A percentile compares a stretch with the other conserved stretches of the same genome.
Evolutionary conservation across 768 basidiomycete genomes (phyloP).

Genomic region (Panaeolus papilionaceus): DNA sequence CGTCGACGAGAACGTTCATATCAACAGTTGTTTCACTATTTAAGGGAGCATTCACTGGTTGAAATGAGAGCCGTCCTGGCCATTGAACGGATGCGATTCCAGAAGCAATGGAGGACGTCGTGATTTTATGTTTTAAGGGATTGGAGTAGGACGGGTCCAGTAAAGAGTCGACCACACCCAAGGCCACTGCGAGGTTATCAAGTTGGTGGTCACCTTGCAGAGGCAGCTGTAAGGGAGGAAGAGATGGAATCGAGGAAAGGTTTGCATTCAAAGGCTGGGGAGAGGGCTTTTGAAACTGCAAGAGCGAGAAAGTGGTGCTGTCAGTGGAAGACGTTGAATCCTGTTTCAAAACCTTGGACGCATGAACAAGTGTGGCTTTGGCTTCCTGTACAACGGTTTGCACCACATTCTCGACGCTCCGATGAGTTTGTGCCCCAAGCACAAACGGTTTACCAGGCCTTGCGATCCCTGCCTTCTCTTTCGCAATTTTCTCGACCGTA

Average conservation of each 20-base stretch:
- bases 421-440: conserved; percentile 65
- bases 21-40: conserved; percentile 4
- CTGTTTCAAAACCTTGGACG: conserved; percentile 41
- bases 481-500: conserved; percentile 75
- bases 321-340: conserved; percentile 43
- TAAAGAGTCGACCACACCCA: conserved; percentile 65
- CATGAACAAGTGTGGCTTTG: conserved; percentile 45
- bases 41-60: conserved; percentile 37
- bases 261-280: conserved; percentile 47
- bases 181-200: conserved; percentile 78
- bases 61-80: conserved; percentile 87
- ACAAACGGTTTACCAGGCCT: conserved; percentile 67
- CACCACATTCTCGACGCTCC: conserved; percentile 51
- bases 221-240: conserved; percentile 59
- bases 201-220: conserved; percentile 86
- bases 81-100: conserved; percentile 73
- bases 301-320: conserved; percentile 35
- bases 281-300: conserved; percentile 31
- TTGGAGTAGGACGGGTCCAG: conserved; percentile 38
- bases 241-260: conserved; percentile 50
- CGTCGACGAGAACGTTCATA: conserved; percentile 76
- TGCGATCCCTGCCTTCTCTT: conserved; percentile 85
- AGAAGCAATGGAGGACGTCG: conserved; percentile 48
- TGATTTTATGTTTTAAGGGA: conserved; percentile 41
- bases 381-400: conserved; percentile 45